Conservation (phyloP, 768 basidiomycete genomes). For the Tremella yokohamensis region DNA sequence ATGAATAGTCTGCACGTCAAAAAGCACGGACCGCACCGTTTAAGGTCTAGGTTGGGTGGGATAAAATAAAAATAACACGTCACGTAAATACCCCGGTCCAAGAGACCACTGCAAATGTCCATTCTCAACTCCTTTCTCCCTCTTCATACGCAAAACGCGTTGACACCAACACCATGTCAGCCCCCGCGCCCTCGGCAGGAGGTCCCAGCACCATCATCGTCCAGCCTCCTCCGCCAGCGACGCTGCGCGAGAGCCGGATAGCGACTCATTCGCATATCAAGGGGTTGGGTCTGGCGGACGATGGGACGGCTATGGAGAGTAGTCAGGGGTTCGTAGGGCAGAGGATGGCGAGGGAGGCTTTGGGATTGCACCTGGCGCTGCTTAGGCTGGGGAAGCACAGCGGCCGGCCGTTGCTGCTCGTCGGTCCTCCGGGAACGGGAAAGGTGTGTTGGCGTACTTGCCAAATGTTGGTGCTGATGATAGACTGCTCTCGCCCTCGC, state of each 20-base stretch:
- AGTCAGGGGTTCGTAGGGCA: constrained; percentile 89
- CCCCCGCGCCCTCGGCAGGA: neutral
- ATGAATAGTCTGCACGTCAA: no score
- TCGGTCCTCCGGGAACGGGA: constrained; percentile 94
- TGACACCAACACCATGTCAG: no score
- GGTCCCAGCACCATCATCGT: constrained; percentile 38
- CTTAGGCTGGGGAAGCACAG: constrained; percentile 54
- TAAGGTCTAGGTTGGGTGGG: no score
- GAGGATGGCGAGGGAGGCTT: constrained; percentile 71
- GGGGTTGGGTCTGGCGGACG: constrained; percentile 81
- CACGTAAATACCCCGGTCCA: no score
- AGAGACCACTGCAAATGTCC: no score
- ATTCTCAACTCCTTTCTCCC: no score
- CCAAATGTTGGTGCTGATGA: neutral
- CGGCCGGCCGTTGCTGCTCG: constrained; percentile 84
- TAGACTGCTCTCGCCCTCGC: constrained; percentile 90
- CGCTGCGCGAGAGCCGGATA: constrained; percentile 44
- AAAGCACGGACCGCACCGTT: no score
- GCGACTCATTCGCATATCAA: constrained; percentile 89
- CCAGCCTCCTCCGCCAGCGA: constrained; percentile 43
- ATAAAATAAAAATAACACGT: no score
- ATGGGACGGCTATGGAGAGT: constrained; percentile 71
- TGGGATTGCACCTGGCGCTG: constrained; percentile 47
- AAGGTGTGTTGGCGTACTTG: constrained; percentile 55
- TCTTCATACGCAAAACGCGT: no score